Evolutionary conservation across 116 monocot species (phyloP), one percentile per base, ranked within the genome.

Genomic region (Zostera marina): DNA sequence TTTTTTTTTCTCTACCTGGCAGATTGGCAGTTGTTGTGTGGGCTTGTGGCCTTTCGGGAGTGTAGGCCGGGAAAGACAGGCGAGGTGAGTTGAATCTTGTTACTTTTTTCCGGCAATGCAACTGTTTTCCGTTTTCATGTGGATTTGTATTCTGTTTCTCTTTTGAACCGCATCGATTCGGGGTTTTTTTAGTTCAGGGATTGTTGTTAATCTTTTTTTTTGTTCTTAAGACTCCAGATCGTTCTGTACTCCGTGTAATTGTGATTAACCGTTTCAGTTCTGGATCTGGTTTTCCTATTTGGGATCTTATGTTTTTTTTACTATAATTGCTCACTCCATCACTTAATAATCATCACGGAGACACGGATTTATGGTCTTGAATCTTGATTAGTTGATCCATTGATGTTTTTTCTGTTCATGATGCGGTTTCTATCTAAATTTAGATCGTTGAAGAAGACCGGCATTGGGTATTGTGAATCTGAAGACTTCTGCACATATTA

Each of bases 241-340:
- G 22, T 10, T 32, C 13, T 16, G 26, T 54, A 13, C 11, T 22
- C 10, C 32, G 6, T 54, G 19, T 17, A n/a, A n/a, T n/a, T n/a
- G n/a, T n/a, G n/a, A n/a, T n/a, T n/a, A n/a, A n/a, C n/a, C n/a
- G n/a, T n/a, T 59, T 43, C 43, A 21, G 59, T 43, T 59, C 59
- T 44, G 43, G 44, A 59, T 59, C 59, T 59, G 43, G 20, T 40
- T 8, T 59, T 42, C n/a, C 12, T 22, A 14, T 11, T 59, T 42
- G 23, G 15, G 56, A 38, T 56, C 56, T 39, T 4, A 51, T 51
- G n/a, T 12, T 56, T 38, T 56, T 38, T 39, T 56, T 56, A 38
- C n/a, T 39, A 21, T 1, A 16, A 51, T 51, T 21, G 49, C 20
- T 51, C 12, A 51, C 8, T 51, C 20, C 20, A 15, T 21, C 49